Percentiles rank a stretch among this genome's conserved stretches.
These are phyloP conservation scores for Aspergillus sp. DNA, from an alignment of 2,329 filamentous ascomycete genomes.

Conservation along the genomic window DNA sequence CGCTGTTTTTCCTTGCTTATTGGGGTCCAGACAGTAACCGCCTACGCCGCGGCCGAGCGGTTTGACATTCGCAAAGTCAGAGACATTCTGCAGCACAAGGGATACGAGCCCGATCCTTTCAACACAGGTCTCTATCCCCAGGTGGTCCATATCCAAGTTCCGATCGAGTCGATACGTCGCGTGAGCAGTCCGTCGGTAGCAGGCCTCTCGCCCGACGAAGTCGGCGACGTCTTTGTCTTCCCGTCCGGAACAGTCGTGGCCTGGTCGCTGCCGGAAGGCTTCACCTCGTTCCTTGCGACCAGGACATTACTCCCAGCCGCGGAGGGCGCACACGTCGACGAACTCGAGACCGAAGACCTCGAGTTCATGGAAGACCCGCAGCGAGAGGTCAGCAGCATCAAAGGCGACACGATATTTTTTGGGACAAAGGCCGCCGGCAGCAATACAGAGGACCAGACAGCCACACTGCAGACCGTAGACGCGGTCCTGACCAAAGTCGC, in stretches of 20 bases:
- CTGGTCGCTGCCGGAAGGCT: slow-evolving; percentile 74
- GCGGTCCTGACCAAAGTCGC: slow-evolving; percentile 84
- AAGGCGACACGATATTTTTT: slow-evolving; percentile 79
- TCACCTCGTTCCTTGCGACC: slow-evolving; percentile 60
- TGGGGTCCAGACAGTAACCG: slow-evolving; percentile 44
- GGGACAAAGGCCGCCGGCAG: slow-evolving; percentile 54
- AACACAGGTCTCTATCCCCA: slow-evolving; percentile 55
- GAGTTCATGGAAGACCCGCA: slow-evolving; percentile 71
- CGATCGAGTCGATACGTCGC: slow-evolving; percentile 37
- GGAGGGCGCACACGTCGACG: slow-evolving; percentile 59
- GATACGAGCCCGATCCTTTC: slow-evolving; percentile 54
- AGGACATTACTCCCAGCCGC: slow-evolving; percentile 67
- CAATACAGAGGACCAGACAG: slow-evolving; percentile 12
- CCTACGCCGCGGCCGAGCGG: slow-evolving; percentile 59
- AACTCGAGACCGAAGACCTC: slow-evolving; percentile 78
- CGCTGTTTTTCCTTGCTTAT: slow-evolving; percentile 4
- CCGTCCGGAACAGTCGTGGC: slow-evolving; percentile 88
- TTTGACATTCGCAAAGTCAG: slow-evolving; percentile 53
- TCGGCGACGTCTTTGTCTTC: slow-evolving; percentile 90
- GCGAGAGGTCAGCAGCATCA: slow-evolving; percentile 65
- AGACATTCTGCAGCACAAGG: slow-evolving; percentile 48
- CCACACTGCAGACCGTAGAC: slow-evolving; percentile 38
- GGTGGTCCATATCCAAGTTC: slow-evolving; percentile 52
- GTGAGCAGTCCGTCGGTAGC: slow-evolving; percentile 32
- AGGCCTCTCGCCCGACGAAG: slow-evolving; percentile 35